These are phyloP conservation scores for Bjerkandera adusta DNA, from an alignment of 1,284 basidiomycete genomes.

Conservation along the genomic window DNA sequence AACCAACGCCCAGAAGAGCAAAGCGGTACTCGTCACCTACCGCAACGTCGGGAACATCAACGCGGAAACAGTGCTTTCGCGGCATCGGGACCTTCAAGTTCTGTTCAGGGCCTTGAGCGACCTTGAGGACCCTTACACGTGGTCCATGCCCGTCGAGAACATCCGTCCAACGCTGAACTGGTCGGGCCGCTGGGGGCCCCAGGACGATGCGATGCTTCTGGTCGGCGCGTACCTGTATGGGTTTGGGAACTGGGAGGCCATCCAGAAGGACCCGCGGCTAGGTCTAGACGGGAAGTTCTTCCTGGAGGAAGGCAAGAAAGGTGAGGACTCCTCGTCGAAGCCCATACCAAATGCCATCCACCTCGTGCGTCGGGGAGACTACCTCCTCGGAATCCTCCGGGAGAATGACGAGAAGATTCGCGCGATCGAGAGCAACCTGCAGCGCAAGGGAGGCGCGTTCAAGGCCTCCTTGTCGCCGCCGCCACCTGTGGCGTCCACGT, in stretches of 20 bases:
- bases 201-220: constrained; percentile 92
- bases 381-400: constrained; percentile 84
- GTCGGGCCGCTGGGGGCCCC: constrained; percentile 93
- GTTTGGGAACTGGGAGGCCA: constrained; percentile 96
- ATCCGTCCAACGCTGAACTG: constrained; percentile 94
- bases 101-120: constrained; percentile 81
- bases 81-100: constrained; percentile 88
- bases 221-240: constrained; percentile 94
- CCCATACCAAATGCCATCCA: constrained; percentile 96
- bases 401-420: constrained; percentile 93
- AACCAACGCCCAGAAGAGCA: constrained; percentile 87
- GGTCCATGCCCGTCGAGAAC: constrained; percentile 88
- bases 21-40: constrained; percentile 92
- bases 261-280: constrained; percentile 86
- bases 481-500: constrained; percentile 68
- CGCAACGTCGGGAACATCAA: constrained; percentile 93
- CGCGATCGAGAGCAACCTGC: constrained; percentile 74
- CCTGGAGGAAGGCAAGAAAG: constrained; percentile 95
- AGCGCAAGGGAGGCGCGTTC: constrained; percentile 44
- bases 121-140: constrained; percentile 75
- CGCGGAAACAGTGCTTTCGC: constrained; percentile 93
- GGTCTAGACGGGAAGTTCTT: constrained; percentile 93
- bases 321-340: constrained; percentile 73
- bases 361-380: constrained; percentile 95
- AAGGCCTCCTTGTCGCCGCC: constrained; percentile 72